These are phyloP conservation scores for Hypoxylon sp. DNA, from an alignment of 2,329 filamentous ascomycete species.

Conservation along the genomic window DNA sequence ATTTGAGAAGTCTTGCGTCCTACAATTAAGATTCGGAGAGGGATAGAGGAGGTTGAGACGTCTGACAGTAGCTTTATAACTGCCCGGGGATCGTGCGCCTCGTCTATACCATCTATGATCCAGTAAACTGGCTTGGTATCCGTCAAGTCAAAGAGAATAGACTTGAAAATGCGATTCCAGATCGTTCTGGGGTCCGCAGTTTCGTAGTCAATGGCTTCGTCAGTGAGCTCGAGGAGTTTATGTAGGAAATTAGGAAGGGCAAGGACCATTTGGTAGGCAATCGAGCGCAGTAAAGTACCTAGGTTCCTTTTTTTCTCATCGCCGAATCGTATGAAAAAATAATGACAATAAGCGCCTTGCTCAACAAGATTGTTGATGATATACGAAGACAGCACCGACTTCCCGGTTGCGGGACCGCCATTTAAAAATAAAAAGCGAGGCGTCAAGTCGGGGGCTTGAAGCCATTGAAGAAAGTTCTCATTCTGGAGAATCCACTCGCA, in stretches of 20 bases:
- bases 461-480: slow-evolving; percentile 21
- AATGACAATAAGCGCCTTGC: slow-evolving; percentile 26
- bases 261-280: slow-evolving; percentile 50
- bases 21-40: slow-evolving; percentile 50
- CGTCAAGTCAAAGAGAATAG: slow-evolving; percentile 46
- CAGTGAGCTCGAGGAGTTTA: slow-evolving; percentile 42
- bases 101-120: slow-evolving; percentile 56
- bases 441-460: background rate
- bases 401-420: slow-evolving; percentile 34
- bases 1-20: slow-evolving; percentile 48
- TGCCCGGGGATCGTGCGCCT: slow-evolving; percentile 48
- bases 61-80: slow-evolving; percentile 49
- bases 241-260: slow-evolving; percentile 35
- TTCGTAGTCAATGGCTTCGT: slow-evolving; percentile 44
- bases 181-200: slow-evolving; percentile 43
- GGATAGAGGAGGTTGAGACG: slow-evolving; percentile 30
- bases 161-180: slow-evolving; percentile 52
- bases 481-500: slow-evolving; percentile 27
- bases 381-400: slow-evolving; percentile 40
- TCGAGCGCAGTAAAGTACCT: slow-evolving; percentile 45
- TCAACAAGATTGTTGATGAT: slow-evolving; percentile 36
- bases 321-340: slow-evolving; percentile 37
- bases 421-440: slow-evolving; percentile 28
- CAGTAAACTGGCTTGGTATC: slow-evolving; percentile 49
- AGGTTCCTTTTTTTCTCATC: slow-evolving; percentile 34